These are phyloP conservation scores for Nitzschia sp. DNA, from an alignment of 108 stramenopile species.

Conservation along the genomic window DNA sequence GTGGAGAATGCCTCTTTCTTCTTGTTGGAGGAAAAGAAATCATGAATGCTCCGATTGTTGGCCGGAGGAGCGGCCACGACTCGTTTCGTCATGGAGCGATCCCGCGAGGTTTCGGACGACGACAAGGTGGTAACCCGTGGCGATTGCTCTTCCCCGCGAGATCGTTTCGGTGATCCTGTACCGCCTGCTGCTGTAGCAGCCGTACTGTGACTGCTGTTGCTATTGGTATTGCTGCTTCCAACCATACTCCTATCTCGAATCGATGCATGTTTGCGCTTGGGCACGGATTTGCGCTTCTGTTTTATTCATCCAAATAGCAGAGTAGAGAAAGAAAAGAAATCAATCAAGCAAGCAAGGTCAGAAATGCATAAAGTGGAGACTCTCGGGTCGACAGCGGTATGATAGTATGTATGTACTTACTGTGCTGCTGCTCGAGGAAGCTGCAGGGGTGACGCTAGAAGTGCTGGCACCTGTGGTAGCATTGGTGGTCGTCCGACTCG, in stretches of 20 bases:
- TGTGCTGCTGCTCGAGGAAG: not conserved
- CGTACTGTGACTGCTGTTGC: conserved; percentile 2
- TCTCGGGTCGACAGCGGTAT: too few relatives aligned
- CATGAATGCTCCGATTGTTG: conserved; percentile 38
- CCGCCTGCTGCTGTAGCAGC: not conserved
- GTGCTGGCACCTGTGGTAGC: not conserved
- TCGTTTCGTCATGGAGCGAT: too few relatives aligned
- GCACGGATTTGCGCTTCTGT: conserved; percentile 53
- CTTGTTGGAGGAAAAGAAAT: conserved; percentile 24
- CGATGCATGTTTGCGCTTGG: conserved; percentile 48
- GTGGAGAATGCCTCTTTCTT: not conserved
- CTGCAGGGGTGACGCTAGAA: not conserved
- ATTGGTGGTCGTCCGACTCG: not conserved
- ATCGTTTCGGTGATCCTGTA: not conserved
- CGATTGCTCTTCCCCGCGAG: too few relatives aligned
- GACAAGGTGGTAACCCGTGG: too few relatives aligned
- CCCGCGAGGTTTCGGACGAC: too few relatives aligned
- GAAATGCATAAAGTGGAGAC: too few relatives aligned
- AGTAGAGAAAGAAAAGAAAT: not conserved
- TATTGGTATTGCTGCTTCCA: not conserved
- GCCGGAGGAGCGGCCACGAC: conserved; percentile 20
- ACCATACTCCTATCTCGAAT: conserved; percentile 25
- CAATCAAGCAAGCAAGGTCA: not conserved
- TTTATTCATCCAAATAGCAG: not conserved
- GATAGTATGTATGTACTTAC: not conserved